phyloP scores from a whole-genome alignment of 1,284 basidiomycete genomes.

The Xanthoconium separans region DNA sequence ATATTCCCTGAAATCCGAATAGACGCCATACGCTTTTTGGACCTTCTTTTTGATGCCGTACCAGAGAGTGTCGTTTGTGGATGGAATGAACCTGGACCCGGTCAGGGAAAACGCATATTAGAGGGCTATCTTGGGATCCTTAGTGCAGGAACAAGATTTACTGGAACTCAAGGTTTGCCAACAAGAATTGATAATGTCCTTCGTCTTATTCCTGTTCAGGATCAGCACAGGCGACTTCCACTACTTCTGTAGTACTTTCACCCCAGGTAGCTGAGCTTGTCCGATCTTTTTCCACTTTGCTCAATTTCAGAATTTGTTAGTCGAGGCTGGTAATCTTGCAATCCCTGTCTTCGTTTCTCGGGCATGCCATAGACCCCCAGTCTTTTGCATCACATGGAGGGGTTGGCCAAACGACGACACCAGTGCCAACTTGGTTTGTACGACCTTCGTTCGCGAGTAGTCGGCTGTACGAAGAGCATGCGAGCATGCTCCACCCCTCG shows the following conservation, averaged over 20 bases:
- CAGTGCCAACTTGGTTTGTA: conserved; percentile 51
- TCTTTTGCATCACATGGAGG: conserved; percentile 8
- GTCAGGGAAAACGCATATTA: conserved; percentile 62
- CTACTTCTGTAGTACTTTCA: conserved; percentile 64
- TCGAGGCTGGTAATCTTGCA: conserved; percentile 61
- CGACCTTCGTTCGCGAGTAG: conserved; percentile 47
- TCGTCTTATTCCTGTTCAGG: conserved; percentile 35
- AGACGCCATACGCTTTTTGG: conserved; percentile 83
- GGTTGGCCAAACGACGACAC: conserved; percentile 10
- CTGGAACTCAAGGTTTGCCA: conserved; percentile 51
- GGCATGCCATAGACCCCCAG: conserved; percentile 36
- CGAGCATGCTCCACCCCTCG: conserved; percentile 35
- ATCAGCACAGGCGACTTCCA: conserved; percentile 54
- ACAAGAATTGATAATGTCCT: not conserved
- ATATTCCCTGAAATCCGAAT: conserved; percentile 94
- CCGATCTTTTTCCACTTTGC: conserved; percentile 4
- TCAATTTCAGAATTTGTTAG: conserved; percentile 35
- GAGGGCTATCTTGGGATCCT: conserved; percentile 77
- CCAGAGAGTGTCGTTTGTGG: conserved; percentile 68
- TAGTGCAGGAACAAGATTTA: conserved; percentile 62
- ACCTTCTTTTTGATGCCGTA: conserved; percentile 73
- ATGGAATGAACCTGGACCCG: conserved; percentile 54
- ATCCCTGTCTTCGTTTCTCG: conserved; percentile 62
- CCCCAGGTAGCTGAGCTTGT: conserved; percentile 46
- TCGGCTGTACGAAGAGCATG: conserved; percentile 50